Base-by-base conservation (phyloP, 805 yeast genomes). In the Wickerhamiella dianesei region DNA sequence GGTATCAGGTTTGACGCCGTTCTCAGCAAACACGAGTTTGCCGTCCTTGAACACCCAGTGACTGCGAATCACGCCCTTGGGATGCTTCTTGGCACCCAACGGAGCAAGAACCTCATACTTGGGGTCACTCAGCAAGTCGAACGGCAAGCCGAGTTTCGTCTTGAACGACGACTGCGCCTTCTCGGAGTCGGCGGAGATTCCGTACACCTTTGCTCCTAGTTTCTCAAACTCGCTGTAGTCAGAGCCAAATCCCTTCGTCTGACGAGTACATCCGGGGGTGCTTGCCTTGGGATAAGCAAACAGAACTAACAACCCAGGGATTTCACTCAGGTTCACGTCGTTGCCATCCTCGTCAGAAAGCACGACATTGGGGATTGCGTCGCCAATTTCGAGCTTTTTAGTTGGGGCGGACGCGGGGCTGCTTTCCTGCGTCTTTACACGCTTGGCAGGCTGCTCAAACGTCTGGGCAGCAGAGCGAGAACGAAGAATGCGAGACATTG, bases 221-320 rank as follows among this genome's bases (percentile, higher is more conserved):
- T 73, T 66, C 41, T 68, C 62, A 56, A 82, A 73, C 39, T 72
- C 67, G 2, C 71, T 68, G 61, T 66, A 79, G 55, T 76, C 76
- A 53, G 76, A 79, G 56, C 92, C 78, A 62, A 82, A 92, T 0
- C 96, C 96, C 61, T 82, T 75, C 2, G 88, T 96, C 66, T 89
- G 98, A 56, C 86, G 75, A 1, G 98, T 89, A 64, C 98, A 92
- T 2, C 98, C 98, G 1, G 96, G 95, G 0, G 97, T 89, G 21
- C 82, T 77, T 0, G 97, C 97, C 59, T 74, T 80, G 46, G 97
- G 97, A 60, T 88, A 89, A 17, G 95, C 57, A 46, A 64, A 80
- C 18, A 79, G 68, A 22, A 79, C 70, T 13, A 76, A 64, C 17
- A 68, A 63, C 35, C 74, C 68, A 63, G 63, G 17, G 69, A 52